Conservation (phyloP, 2,329 filamentous ascomycete species). For the Lasiodiplodia gonubiensis region DNA sequence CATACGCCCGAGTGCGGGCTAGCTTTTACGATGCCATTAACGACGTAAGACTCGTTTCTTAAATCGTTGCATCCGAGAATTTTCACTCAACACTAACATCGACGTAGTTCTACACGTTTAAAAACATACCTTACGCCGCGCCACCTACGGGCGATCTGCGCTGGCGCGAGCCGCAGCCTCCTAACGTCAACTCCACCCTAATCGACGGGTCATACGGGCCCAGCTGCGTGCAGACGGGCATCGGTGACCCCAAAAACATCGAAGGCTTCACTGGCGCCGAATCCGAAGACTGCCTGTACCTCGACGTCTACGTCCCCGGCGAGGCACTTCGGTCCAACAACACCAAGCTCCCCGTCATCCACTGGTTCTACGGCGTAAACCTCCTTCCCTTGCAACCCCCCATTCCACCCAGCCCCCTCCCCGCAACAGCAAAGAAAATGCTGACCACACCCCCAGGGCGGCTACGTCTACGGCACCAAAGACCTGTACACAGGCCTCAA, state of each 20-base stretch:
- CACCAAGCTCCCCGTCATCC: constrained; percentile 51
- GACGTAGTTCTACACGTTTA: constrained; percentile 44
- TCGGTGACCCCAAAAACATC: constrained; percentile 11
- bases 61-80: too few relatives aligned
- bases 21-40: constrained; percentile 36
- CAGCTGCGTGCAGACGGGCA: constrained; percentile 15
- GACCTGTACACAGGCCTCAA: constrained; percentile 49
- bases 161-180: constrained; percentile 50
- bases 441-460: background rate
- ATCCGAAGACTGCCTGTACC: constrained; percentile 57
- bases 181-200: constrained; percentile 25
- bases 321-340: constrained; percentile 47
- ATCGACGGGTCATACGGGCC: constrained; percentile 9
- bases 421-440: constrained; percentile 41
- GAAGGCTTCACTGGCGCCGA: background rate
- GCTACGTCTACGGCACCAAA: constrained; percentile 53
- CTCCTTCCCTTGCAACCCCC: too few relatives aligned
- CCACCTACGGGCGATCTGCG: constrained; percentile 49
- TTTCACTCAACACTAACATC: constrained; percentile 28
- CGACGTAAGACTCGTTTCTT: background rate
- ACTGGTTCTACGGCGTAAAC: constrained; percentile 52
- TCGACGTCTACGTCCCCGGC: constrained; percentile 57
- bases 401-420: accelerated
- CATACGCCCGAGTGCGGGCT: constrained; percentile 44
- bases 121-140: constrained; percentile 53